Percentiles rank a stretch among this genome's conserved stretches.
phyloP scores from a whole-genome alignment of 2,329 filamentous ascomycete genomes.

The Eutypa lata region DNA sequence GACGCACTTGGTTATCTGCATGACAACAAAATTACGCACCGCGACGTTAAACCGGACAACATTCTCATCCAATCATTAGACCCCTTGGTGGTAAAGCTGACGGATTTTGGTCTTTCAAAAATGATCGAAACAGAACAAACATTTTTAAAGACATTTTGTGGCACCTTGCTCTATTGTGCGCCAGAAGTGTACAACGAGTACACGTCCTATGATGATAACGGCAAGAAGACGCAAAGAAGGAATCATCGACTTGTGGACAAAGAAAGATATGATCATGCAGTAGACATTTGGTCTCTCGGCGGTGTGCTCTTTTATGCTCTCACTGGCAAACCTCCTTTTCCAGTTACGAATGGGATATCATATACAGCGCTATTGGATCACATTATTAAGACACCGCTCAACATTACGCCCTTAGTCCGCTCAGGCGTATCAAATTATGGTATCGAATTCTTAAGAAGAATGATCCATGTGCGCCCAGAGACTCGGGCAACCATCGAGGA shows the following conservation, averaged over 20 bases:
- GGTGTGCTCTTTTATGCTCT: conserved; percentile 87
- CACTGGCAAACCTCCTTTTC: conserved; percentile 77
- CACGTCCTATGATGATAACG: conserved; percentile 65
- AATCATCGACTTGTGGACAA: conserved; percentile 53
- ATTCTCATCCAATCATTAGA: conserved; percentile 75
- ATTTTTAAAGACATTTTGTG: conserved; percentile 93
- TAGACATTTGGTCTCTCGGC: conserved; percentile 95
- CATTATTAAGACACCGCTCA: conserved; percentile 76
- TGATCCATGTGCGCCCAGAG: conserved; percentile 78
- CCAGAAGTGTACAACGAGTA: conserved; percentile 89
- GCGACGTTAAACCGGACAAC: conserved; percentile 99
- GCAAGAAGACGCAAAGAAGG: conserved; percentile 59
- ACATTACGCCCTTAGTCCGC: conserved; percentile 60
- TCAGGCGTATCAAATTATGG: conserved; percentile 61
- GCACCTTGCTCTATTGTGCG: conserved; percentile 91
- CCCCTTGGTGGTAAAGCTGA: conserved; percentile 83
- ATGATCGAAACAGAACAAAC: conserved; percentile 87
- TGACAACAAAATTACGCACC: conserved; percentile 83
- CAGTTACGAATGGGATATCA: conserved; percentile 70
- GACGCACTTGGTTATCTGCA: conserved; percentile 85
- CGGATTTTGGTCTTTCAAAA: conserved; percentile 95
- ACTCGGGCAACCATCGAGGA: conserved; percentile 70
- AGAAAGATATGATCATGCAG: conserved; percentile 81
- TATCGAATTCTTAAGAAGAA: conserved; percentile 71
- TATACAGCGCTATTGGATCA: conserved; percentile 78